phyloP scores from a whole-genome alignment of 352 stramenopile genomes.

The Elongisporangium prolatum region DNA sequence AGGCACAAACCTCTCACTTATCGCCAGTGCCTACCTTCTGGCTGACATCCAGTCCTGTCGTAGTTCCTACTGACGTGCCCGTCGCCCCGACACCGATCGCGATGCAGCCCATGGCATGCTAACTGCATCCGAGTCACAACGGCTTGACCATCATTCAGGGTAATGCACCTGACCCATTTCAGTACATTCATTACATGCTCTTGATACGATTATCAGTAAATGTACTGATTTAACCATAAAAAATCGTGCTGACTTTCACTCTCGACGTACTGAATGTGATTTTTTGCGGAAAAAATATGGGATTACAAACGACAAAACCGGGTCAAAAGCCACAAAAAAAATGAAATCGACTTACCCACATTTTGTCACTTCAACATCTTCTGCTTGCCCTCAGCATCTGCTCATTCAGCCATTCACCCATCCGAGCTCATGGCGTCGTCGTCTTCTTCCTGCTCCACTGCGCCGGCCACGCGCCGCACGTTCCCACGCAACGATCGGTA shows the following conservation, averaged over 20 bases:
- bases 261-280: too few relatives aligned
- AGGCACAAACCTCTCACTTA: background rate
- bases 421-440: background rate
- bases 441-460: background rate
- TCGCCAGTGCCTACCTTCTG: background rate
- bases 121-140: background rate
- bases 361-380: background rate
- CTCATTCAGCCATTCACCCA: background rate
- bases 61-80: background rate
- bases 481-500: constrained; percentile 58
- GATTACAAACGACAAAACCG: too few relatives aligned
- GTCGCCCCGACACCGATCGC: background rate
- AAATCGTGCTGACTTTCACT: too few relatives aligned
- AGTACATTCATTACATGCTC: background rate
- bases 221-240: background rate
- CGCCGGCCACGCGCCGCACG: constrained; percentile 2
- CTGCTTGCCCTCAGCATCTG: background rate
- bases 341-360: background rate
- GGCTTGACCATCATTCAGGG: background rate
- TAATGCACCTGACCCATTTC: background rate
- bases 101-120: background rate
- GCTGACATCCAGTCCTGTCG: background rate
- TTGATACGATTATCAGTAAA: background rate
- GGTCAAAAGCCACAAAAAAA: too few relatives aligned
- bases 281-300: too few relatives aligned